Evolutionary conservation across 1,284 basidiomycete species (phyloP).

Genomic region (Kalmanozyma brasiliensis): DNA sequence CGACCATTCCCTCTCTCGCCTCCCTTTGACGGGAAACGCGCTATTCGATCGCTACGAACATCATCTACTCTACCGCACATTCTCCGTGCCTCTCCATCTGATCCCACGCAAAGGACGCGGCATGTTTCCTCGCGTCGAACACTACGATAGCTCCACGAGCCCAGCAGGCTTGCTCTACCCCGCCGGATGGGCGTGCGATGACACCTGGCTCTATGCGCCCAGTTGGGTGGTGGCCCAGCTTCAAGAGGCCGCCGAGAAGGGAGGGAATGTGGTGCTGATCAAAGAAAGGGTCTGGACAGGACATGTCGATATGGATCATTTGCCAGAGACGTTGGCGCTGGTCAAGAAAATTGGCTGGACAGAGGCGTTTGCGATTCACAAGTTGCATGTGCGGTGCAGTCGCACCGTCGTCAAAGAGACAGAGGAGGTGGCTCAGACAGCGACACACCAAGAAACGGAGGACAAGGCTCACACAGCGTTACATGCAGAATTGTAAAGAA

Average conservation of each 20-base stretch:
- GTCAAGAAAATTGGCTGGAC: neutral
- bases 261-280: neutral
- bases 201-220: slow-evolving; percentile 21
- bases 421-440: neutral
- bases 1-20: slow-evolving; percentile 12
- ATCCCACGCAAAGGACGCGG: slow-evolving; percentile 14
- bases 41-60: slow-evolving; percentile 14
- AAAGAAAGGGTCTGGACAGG: neutral
- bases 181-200: slow-evolving; percentile 7
- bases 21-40: neutral
- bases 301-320: slow-evolving; percentile 50
- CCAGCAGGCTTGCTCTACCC: neutral
- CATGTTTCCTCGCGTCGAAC: slow-evolving; percentile 9
- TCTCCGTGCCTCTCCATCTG: slow-evolving; percentile 41
- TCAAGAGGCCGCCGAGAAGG: neutral
- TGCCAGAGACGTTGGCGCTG: slow-evolving; percentile 13
- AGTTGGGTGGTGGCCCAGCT: slow-evolving; percentile 6
- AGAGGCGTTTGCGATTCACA: slow-evolving; percentile 23
- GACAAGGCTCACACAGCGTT: neutral
- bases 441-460: no score
- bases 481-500: slow-evolving; percentile 6
- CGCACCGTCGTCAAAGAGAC: neutral
- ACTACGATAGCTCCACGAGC: slow-evolving; percentile 2
- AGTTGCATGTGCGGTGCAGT: slow-evolving; percentile 11
- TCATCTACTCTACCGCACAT: slow-evolving; percentile 46